phyloP scores from a whole-genome alignment of 106 monocot species.

The Agapanthus africanus region DNA sequence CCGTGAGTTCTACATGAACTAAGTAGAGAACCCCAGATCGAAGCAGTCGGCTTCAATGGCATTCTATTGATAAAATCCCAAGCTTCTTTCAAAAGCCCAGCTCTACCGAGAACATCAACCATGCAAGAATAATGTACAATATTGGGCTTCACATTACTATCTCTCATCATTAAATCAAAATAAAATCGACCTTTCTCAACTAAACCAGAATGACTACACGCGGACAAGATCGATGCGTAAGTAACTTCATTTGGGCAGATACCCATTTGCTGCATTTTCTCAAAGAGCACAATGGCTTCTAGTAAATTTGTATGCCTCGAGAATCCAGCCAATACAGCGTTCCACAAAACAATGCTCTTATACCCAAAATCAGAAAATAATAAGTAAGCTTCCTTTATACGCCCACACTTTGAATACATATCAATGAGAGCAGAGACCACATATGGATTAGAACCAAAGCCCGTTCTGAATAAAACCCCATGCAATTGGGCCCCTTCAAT shows the following conservation, averaged over 20 bases:
- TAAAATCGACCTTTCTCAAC: slow-evolving; percentile 40
- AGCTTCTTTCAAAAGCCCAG: slow-evolving; percentile 50
- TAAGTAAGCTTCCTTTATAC: slow-evolving; percentile 35
- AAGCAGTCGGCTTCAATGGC: slow-evolving; percentile 41
- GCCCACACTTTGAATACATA: slow-evolving; percentile 50
- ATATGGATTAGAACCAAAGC: slow-evolving; percentile 33
- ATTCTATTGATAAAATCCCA: slow-evolving; percentile 38
- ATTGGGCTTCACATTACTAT: slow-evolving; percentile 32
- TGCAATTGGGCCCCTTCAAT: slow-evolving; percentile 55
- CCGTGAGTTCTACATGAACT: slow-evolving; percentile 47
- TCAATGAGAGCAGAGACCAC: slow-evolving; percentile 48
- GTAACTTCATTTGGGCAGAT: slow-evolving; percentile 44
- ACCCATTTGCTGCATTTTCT: slow-evolving; percentile 51
- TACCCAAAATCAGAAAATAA: slow-evolving; percentile 28
- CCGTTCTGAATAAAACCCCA: slow-evolving; percentile 21
- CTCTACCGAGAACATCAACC: slow-evolving; percentile 63
- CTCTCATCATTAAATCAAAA: slow-evolving; percentile 36
- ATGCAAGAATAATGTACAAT: slow-evolving; percentile 74
- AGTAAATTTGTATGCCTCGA: slow-evolving; percentile 33
- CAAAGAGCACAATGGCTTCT: slow-evolving; percentile 44
- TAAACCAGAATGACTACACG: slow-evolving; percentile 46
- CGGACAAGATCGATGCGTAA: slow-evolving; percentile 52
- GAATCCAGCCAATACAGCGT: slow-evolving; percentile 60
- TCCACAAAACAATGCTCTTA: slow-evolving; percentile 54
- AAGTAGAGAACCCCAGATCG: slow-evolving; percentile 65